Evolutionary conservation across 192 early-diverging fungal genomes (phyloP), one percentile per base, ranked within the genome.

Genomic region (Nowakowskiella sp.): DNA sequence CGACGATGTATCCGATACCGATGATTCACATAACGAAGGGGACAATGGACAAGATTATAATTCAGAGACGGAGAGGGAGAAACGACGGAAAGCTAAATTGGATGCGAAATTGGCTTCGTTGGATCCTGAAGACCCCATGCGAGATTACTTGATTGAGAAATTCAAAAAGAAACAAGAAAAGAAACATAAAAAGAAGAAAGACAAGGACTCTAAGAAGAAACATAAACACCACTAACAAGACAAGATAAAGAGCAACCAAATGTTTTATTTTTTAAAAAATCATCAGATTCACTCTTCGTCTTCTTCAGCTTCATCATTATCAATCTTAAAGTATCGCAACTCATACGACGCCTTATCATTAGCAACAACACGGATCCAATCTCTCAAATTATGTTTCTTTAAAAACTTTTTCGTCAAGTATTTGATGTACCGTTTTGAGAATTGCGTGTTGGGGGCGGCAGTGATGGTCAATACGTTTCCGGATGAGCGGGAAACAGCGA

Each of bases 121-220:
- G 6, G 70, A 68, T 33, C 39, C 55, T 34, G 70, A 72, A 47
- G 70, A 72, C 52, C 70, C 70, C 0, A 72, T 72, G 70, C 57
- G 59, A 1, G 65, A 23, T 9, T 65, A 52, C 60, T 27, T 65
- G 16, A 27, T 33, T 22, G 39, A 65, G 47, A 65, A 65, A 46
- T 28, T 47, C 23, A 51, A 25, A 10, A 54, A 60, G 47, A 54
- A 62, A 49, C 44, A 43, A 24, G 31, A 33, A 31, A 67, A 71
- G 31, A 47, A 42, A 32, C 42, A 39, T 28, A 48, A 49, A 43
- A 61, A 66, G 49, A 33, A 26, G 47, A 27, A 33, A 21, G 58
- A 63, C 53, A 55, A 67, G 48, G 61, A 64, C 36, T 57, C 56
- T 34, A 65, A 68, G 49, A 42, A 61, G 34, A 34, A 60, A n/a